phyloP scores from a whole-genome alignment of 192 early-diverging fungal species.

The Ambispora gerdemannii region DNA sequence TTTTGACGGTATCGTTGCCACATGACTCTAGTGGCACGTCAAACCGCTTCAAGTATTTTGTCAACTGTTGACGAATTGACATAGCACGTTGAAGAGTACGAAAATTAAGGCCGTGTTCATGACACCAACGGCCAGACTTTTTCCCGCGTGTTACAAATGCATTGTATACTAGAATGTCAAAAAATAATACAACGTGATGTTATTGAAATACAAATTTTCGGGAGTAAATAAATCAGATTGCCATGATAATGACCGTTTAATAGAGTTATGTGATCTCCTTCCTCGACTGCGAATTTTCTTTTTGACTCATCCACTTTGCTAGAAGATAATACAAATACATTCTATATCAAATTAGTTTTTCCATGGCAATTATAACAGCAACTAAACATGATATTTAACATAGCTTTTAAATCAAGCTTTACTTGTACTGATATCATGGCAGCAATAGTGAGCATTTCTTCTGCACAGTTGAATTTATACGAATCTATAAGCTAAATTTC shows the following conservation, averaged over 20 bases:
- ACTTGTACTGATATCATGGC: conserved; percentile 78
- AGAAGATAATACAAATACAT: conserved; percentile 43
- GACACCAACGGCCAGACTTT: conserved; percentile 77
- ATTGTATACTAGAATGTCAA: conserved; percentile 69
- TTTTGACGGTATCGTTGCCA: conserved; percentile 31
- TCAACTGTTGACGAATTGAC: conserved; percentile 85
- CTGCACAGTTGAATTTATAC: conserved; percentile 57
- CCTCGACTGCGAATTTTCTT: conserved; percentile 70
- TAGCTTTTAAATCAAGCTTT: neutral
- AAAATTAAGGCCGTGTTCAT: conserved; percentile 72
- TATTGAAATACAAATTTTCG: neutral
- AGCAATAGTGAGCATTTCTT: conserved; percentile 76
- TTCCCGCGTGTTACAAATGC: conserved; percentile 57
- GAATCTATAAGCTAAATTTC: conserved; percentile 54
- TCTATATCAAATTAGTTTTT: conserved; percentile 31
- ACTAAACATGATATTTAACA: conserved; percentile 1
- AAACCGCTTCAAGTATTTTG: conserved; percentile 55
- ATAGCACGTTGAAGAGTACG: conserved; percentile 77
- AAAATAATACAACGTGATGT: conserved; percentile 8
- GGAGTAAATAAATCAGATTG: neutral
- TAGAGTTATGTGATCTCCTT: conserved; percentile 66
- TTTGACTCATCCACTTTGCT: conserved; percentile 52
- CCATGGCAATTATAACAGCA: too few relatives aligned
- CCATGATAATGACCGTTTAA: conserved; percentile 41
- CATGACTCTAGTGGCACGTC: conserved; percentile 30